These are phyloP conservation scores for Cetradonia linearis DNA, from an alignment of 495 filamentous ascomycete species.

Conservation along the genomic window DNA sequence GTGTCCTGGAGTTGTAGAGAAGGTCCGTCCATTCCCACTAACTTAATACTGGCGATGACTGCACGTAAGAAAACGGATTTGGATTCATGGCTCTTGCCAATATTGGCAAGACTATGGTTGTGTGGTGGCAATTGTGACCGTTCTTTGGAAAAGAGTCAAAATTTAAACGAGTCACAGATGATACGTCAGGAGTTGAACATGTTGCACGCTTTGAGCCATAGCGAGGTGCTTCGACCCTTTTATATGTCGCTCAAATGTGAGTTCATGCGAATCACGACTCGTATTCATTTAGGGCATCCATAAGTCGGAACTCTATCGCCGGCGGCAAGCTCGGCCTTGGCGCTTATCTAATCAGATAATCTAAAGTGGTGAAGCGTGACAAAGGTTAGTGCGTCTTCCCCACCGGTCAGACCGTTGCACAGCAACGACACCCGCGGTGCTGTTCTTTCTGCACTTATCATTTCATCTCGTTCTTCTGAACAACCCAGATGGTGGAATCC, in stretches of 20 bases:
- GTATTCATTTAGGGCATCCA: slow-evolving; percentile 1
- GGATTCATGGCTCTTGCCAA: slow-evolving; percentile 3
- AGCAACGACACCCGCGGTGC: background rate
- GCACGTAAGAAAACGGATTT: background rate
- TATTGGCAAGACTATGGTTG: slow-evolving; percentile 3
- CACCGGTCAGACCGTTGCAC: background rate
- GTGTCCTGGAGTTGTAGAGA: slow-evolving; percentile 31
- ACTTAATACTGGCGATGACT: background rate
- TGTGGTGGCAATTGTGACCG: background rate
- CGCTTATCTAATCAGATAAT: slow-evolving; percentile 4
- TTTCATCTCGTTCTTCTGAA: slow-evolving; percentile 5
- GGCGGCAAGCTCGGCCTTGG: slow-evolving; percentile 1
- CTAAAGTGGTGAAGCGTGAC: background rate
- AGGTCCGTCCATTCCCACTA: slow-evolving; percentile 17
- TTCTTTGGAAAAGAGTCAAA: slow-evolving; percentile 1
- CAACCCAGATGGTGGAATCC: slow-evolving; percentile 54
- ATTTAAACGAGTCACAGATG: background rate
- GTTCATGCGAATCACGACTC: background rate
- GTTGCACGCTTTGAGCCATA: background rate
- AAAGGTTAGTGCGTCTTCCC: background rate
- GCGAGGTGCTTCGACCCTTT: too few species aligned
- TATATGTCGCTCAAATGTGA: background rate
- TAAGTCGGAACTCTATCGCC: background rate
- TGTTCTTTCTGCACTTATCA: slow-evolving; percentile 4
- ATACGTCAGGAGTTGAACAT: too few species aligned